Evolutionary conservation across 768 basidiomycete genomes (phyloP).

Genomic region (Artomyces pyxidatus): DNA sequence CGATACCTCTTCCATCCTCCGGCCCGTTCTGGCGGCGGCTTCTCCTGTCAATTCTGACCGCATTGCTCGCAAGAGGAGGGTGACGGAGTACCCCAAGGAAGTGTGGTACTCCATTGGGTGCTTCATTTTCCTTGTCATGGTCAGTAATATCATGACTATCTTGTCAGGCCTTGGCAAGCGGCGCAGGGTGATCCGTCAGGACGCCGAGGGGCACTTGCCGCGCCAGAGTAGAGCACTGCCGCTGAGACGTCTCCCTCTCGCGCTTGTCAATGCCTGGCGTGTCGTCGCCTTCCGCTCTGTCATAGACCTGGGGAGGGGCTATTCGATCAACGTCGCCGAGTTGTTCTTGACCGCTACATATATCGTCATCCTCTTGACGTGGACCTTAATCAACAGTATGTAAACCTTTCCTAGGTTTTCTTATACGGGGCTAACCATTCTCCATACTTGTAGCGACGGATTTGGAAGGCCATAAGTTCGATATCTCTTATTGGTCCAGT

Average conservation of each 20-base stretch:
- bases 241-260: constrained; percentile 17
- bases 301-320: constrained; percentile 24
- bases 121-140: constrained; percentile 33
- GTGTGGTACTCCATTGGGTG: constrained; percentile 35
- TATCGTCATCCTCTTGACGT: constrained; percentile 22
- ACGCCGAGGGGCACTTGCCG: neutral
- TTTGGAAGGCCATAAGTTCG: constrained; percentile 16
- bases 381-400: constrained; percentile 23
- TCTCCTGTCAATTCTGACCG: neutral
- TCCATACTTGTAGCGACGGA: constrained; percentile 21
- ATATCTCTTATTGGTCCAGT: constrained; percentile 23
- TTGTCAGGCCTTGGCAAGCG: constrained; percentile 1
- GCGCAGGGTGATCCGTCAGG: constrained; percentile 12
- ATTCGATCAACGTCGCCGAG: constrained; percentile 30
- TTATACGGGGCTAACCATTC: too few species aligned
- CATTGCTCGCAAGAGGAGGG: neutral
- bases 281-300: constrained; percentile 26
- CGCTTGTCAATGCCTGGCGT: constrained; percentile 22
- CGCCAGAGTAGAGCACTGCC: constrained; percentile 10
- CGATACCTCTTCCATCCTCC: neutral
- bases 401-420: neutral
- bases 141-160: constrained; percentile 27
- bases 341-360: constrained; percentile 29
- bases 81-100: constrained; percentile 29
- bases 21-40: neutral